Evolutionary conservation across 139 green algal genomes (phyloP), one percentile per base, ranked within the genome.

Genomic region (Picochlorum sp.): DNA sequence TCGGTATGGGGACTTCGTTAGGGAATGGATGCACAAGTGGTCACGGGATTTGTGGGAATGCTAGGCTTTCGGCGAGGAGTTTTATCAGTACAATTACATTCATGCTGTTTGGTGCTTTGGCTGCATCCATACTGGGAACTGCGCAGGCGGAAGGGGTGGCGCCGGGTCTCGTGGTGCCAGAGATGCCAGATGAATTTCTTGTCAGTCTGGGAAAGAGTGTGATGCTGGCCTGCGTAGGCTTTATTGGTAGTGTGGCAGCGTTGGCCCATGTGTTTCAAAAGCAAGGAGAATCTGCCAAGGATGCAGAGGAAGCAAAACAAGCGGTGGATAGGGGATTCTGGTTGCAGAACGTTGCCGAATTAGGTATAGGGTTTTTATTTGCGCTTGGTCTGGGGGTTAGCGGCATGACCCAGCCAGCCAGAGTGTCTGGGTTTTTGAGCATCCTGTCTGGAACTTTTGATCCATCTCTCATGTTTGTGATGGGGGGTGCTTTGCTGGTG

Each of bases 1-100:
- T 90, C 3, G 83, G 83, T 2, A 1, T 84, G 8, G 83, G 83
- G 18, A 59, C 79, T 1, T 37, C 69, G 1, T 33, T 90, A 22
- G 85, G 85, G 44, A 88, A 85, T 67, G 84, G 85, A 26, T 94
- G 85, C 76, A 92, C 84, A 28, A 72, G 41, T 13, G 85, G 85
- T 3, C 85, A 94, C 50, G 85, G 85, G 56, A 54, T 83, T 28
- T 78, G 64, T 54, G 77, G 75, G 43, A 74, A 72, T 31, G 67
- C 68, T 0, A 58, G 71, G 10, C 69, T 89, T 1, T 81, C 68
- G 4, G 24, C 56, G 0, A 74, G 82, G 33, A 45, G 37, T 53
- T 44, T 55, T n/a, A 37, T 57, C 5, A 65, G 29, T 43, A 78
- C 55, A 7, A 29, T 58, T 5, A 61, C 59, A 5, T 87, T 88